These are phyloP conservation scores for Flaveria brownii DNA, from an alignment of 129 eudicot species.

Conservation along the genomic window DNA sequence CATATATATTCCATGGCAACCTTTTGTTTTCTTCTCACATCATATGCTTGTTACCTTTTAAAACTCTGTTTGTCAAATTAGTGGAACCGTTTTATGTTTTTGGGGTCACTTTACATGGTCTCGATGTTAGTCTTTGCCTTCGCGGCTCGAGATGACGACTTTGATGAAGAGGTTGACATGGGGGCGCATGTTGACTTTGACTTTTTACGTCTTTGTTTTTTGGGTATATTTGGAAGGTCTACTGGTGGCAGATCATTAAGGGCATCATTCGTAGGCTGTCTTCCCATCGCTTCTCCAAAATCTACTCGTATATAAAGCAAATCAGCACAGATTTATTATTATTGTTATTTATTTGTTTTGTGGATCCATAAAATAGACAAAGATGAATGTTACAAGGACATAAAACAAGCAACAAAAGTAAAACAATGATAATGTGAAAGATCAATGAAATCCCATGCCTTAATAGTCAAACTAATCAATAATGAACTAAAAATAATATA, in stretches of 20 bases:
- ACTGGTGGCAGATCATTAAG: slow-evolving; percentile 50
- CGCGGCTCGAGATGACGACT: slow-evolving; percentile 50
- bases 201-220: slow-evolving; percentile 72
- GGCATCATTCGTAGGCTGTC: slow-evolving; percentile 47
- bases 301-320: slow-evolving; percentile 39
- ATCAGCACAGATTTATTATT: not conserved
- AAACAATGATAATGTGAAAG: not conserved
- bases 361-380: slow-evolving; percentile 1
- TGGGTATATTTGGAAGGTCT: slow-evolving; percentile 55
- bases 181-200: slow-evolving; percentile 52
- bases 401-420: not conserved
- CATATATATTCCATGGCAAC: slow-evolving; percentile 30
- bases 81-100: not conserved
- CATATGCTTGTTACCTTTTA: slow-evolving; percentile 18
- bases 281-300: slow-evolving; percentile 57
- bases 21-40: slow-evolving; percentile 23
- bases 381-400: not conserved
- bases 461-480: not conserved
- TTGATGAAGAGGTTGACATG: slow-evolving; percentile 50
- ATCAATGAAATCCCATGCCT: not conserved
- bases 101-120: slow-evolving; percentile 41
- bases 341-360: not conserved
- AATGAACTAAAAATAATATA: not conserved
- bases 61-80: slow-evolving; percentile 9
- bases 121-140: slow-evolving; percentile 64